These are phyloP conservation scores for Polytolypa hystricis DNA, from an alignment of 2,329 filamentous ascomycete genomes.

Conservation along the genomic window DNA sequence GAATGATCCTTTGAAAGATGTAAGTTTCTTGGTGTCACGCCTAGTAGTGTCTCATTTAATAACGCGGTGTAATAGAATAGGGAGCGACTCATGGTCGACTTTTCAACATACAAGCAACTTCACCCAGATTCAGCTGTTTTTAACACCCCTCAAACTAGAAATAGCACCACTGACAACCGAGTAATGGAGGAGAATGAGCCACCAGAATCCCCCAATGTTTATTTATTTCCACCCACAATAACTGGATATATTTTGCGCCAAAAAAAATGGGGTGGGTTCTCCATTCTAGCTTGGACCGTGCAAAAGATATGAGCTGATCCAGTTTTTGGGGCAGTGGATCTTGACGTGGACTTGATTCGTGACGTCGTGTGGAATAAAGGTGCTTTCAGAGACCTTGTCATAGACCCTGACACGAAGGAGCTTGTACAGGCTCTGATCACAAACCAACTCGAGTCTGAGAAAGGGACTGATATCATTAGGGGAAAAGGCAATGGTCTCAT, in stretches of 20 bases:
- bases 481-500: conserved; percentile 14
- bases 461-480: conserved; percentile 10
- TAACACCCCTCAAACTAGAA: no score
- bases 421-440: conserved; percentile 11
- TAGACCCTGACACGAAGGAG: conserved; percentile 11
- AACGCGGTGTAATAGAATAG: no score
- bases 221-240: not conserved
- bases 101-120: no score
- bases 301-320: conserved; percentile 9
- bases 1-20: no score
- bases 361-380: conserved; percentile 1
- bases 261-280: conserved; percentile 1
- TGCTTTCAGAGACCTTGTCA: not conserved
- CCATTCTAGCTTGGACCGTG: not conserved
- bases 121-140: no score
- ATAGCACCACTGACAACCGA: no score
- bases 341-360: not conserved
- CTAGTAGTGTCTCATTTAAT: no score
- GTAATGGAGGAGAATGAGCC: not conserved
- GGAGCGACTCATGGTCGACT: no score
- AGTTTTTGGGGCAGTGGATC: conserved; percentile 4
- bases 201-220: not conserved
- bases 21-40: no score
- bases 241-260: not conserved
- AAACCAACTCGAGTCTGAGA: conserved; percentile 2